Conservation (phyloP, 306 rosid species). For the Leucaena leucocephala region DNA sequence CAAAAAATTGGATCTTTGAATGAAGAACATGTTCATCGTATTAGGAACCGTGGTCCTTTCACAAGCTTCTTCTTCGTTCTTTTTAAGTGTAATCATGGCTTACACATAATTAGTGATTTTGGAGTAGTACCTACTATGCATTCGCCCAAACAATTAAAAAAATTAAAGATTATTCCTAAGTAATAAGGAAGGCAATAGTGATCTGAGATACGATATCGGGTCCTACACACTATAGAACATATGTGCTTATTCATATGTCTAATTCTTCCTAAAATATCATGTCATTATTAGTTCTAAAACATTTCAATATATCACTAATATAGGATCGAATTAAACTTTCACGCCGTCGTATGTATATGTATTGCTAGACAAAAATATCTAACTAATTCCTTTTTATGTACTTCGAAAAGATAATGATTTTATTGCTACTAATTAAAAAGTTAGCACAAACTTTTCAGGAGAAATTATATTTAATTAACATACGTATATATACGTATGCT, state of each 20-base stretch:
- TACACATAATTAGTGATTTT: conserved; percentile 22
- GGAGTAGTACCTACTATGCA: conserved; percentile 19
- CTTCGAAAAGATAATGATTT: neutral
- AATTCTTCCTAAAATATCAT: conserved; percentile 27
- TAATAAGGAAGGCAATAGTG: conserved; percentile 22
- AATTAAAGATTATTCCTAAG: neutral
- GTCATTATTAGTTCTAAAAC: neutral
- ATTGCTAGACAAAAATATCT: neutral
- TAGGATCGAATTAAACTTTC: neutral
- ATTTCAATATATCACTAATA: neutral
- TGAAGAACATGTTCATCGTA: conserved; percentile 37
- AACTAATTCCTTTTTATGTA: neutral
- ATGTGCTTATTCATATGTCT: neutral
- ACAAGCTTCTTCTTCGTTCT: neutral
- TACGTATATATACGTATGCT: neutral
- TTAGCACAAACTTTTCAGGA: neutral
- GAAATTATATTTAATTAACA: neutral
- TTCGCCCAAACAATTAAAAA: conserved; percentile 21
- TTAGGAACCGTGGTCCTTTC: conserved; percentile 38
- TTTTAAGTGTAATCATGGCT: conserved; percentile 22
- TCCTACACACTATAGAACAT: too few species aligned
- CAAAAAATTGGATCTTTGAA: conserved; percentile 47
- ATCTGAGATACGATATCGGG: neutral
- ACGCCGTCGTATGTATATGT: neutral
- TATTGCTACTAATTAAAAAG: neutral